Percentiles rank a stretch among this genome's conserved stretches.
phyloP scores from a whole-genome alignment of 2,329 filamentous ascomycete species.

The Fusarium beomiforme region DNA sequence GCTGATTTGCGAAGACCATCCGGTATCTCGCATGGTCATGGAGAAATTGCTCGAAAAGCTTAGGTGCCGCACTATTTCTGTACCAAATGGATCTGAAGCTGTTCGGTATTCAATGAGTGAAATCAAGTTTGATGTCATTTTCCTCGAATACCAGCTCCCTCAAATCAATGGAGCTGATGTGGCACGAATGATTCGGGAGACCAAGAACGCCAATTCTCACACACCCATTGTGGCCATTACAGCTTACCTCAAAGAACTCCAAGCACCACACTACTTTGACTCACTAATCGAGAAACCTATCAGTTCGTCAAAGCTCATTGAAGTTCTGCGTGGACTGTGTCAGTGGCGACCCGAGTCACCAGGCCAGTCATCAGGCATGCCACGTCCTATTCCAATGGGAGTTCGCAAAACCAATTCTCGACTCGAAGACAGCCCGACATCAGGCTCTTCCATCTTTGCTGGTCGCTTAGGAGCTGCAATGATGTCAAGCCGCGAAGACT shows the following conservation, averaged over 20 bases:
- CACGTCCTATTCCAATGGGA: slow-evolving; percentile 70
- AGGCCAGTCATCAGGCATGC: slow-evolving; percentile 56
- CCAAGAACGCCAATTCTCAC: slow-evolving; percentile 91
- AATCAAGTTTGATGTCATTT: slow-evolving; percentile 98
- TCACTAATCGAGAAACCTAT: slow-evolving; percentile 96
- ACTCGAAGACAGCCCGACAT: slow-evolving; percentile 85
- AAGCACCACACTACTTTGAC: slow-evolving; percentile 95
- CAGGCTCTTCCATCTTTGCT: slow-evolving; percentile 77
- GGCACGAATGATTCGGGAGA: slow-evolving; percentile 96
- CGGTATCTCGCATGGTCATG: slow-evolving; percentile 98
- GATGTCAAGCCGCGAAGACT: slow-evolving; percentile 86
- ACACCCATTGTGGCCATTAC: slow-evolving; percentile 97
- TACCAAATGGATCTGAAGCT: slow-evolving; percentile 89
- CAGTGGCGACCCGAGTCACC: slow-evolving; percentile 87
- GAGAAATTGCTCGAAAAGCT: slow-evolving; percentile 96
- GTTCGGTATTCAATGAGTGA: slow-evolving; percentile 95
- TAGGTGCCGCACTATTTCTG: slow-evolving; percentile 91
- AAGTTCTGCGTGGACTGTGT: slow-evolving; percentile 87
- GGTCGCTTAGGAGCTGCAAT: slow-evolving; percentile 79
- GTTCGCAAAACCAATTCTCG: slow-evolving; percentile 71
- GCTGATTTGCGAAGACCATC: slow-evolving; percentile 96
- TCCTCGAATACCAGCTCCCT: slow-evolving; percentile 95
- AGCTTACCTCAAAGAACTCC: slow-evolving; percentile 96
- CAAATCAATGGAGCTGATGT: slow-evolving; percentile 96
- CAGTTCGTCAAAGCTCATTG: slow-evolving; percentile 88